Evolutionary conservation across 1,139 yeast species (phyloP), one percentile per base, ranked within the genome.

Genomic region (Suhomyces maxii): DNA sequence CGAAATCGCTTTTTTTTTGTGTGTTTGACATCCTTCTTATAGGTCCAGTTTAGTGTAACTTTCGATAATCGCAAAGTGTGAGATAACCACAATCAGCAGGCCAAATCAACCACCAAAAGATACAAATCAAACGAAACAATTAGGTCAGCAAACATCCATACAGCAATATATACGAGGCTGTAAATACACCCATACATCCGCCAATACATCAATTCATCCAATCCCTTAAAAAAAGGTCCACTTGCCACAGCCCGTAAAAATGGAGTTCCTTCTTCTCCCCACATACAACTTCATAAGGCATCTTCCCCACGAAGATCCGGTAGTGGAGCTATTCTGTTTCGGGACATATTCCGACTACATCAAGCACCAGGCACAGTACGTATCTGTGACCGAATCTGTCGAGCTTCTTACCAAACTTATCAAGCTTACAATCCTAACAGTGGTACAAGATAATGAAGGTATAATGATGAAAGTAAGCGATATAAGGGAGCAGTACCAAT

Each of bases 291-390:
- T 52, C 23, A 18, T 42, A n/a, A 42, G 40, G 11, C 42, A 40
- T 25, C 41, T 50, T 6, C 44, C 35, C 9, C 18, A 26, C 9
- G 39, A 40, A 7, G 36, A 42, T 23, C 40, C 44, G 7, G 63
- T 71, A 1, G 44, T 69, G 8, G 79, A 73, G 54, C 59, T 73
- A 39, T 73, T 71, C 49, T 59, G 76, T 3, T 72, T 68, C 53
- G 78, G 79, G 2, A 60, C 64, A 39, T 58, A 60, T 33, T 47
- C 54, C 8, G 63, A 66, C 39, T 72, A 69, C 51, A 36, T 53
- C 11, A 48, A 56, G 38, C 56, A 67, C 48, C 51, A 52, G 13
- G 46, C 40, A 0, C 42, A 51, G 14, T 69, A 39, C 46, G 52
- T 63, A 31, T 53, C 60, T 25, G 26, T 42, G 14, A 26, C 26